phyloP scores from a whole-genome alignment of 768 basidiomycete genomes.

The Lanmaoa pseudosensibilis region DNA sequence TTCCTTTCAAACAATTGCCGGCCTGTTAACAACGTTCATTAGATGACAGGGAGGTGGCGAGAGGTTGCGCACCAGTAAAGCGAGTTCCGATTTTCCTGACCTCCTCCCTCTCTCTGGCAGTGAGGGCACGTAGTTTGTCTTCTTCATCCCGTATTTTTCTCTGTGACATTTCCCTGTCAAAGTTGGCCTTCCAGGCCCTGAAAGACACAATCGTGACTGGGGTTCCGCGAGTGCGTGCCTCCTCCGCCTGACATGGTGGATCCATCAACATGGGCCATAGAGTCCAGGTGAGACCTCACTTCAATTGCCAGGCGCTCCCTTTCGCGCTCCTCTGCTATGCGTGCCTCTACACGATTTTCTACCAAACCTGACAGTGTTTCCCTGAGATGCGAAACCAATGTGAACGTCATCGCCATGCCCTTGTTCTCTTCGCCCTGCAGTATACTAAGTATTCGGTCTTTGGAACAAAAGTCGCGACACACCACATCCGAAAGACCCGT shows the following conservation, averaged over 20 bases:
- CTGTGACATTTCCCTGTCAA: conserved; percentile 64
- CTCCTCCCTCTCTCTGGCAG: conserved; percentile 85
- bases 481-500: conserved; percentile 57
- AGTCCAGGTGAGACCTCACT: conserved; percentile 41
- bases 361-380: conserved; percentile 72
- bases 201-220: conserved; percentile 84
- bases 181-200: conserved; percentile 74
- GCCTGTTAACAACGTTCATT: conserved; percentile 47
- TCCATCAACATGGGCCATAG: background rate
- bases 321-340: conserved; percentile 64
- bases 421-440: conserved; percentile 77
- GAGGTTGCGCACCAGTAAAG: conserved; percentile 57
- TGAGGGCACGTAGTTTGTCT: conserved; percentile 66
- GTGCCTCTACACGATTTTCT: conserved; percentile 54
- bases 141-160: conserved; percentile 74
- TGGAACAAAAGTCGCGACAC: conserved; percentile 25
- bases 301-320: conserved; percentile 73
- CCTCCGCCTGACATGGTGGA: conserved; percentile 63
- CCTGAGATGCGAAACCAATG: conserved; percentile 80
- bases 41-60: background rate
- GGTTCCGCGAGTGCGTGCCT: conserved; percentile 87
- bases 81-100: conserved; percentile 62
- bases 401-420: conserved; percentile 98
- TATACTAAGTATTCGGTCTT: background rate
- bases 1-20: conserved; percentile 91